Evolutionary conservation across 2,329 filamentous ascomycete species (phyloP).

Genomic region (Coniochaeta sp.): DNA sequence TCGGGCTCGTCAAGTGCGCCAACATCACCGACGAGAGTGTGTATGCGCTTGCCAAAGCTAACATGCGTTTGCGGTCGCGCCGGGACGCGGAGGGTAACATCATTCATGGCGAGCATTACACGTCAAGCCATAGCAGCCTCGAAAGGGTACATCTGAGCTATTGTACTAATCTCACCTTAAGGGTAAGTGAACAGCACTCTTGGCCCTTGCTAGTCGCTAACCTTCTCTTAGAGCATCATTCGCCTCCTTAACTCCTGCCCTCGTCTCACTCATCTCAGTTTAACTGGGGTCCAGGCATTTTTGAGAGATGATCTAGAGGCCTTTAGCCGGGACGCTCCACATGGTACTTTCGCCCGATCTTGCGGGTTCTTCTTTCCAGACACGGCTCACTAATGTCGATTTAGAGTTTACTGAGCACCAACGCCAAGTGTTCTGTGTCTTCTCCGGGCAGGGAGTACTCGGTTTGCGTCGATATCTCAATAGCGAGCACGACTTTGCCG

Average conservation of each 20-base stretch:
- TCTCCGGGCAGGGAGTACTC: slow-evolving; percentile 78
- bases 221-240: slow-evolving; percentile 70
- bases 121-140: slow-evolving; percentile 56
- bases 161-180: slow-evolving; percentile 75
- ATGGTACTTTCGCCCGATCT: slow-evolving; percentile 39
- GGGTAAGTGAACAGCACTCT: slow-evolving; percentile 44
- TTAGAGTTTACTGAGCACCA: slow-evolving; percentile 92
- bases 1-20: slow-evolving; percentile 90
- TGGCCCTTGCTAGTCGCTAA: slow-evolving; percentile 5
- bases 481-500: slow-evolving; percentile 37
- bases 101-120: slow-evolving; percentile 37
- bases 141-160: slow-evolving; percentile 96
- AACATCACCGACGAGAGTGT: slow-evolving; percentile 89
- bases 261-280: slow-evolving; percentile 83
- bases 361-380: background rate
- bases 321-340: slow-evolving; percentile 81
- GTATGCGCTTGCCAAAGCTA: slow-evolving; percentile 68
- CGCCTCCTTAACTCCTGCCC: slow-evolving; percentile 84
- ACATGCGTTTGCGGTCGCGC: slow-evolving; percentile 41
- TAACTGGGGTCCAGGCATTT: slow-evolving; percentile 91
- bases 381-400: slow-evolving; percentile 16
- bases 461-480: slow-evolving; percentile 75
- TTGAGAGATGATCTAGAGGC: slow-evolving; percentile 73
- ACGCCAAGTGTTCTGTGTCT: slow-evolving; percentile 93
- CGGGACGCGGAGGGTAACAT: slow-evolving; percentile 39